Evolutionary conservation across 176 grass and related monocot genomes (phyloP).

Genomic region (Juncus inflexus): DNA sequence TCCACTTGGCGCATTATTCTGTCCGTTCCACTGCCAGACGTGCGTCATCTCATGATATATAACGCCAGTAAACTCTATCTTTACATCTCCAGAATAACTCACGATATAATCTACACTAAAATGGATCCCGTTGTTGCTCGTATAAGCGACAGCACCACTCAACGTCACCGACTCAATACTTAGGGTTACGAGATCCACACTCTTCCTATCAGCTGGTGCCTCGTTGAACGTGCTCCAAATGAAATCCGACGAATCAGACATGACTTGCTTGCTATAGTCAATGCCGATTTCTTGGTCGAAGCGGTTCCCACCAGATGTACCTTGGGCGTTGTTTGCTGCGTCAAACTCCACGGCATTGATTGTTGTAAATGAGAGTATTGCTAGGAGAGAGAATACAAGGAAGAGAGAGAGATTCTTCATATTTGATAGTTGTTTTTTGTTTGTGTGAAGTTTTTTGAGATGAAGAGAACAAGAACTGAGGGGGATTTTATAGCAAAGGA

Average conservation of each 20-base stretch:
- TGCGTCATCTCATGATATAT: conserved; percentile 64
- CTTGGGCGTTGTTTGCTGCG: conserved; percentile 45
- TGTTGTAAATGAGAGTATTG: background rate
- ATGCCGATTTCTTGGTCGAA: conserved; percentile 51
- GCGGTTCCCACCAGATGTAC: conserved; percentile 44
- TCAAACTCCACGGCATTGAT: conserved; percentile 43
- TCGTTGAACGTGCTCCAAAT: conserved; percentile 52
- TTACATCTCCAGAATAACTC: conserved; percentile 46
- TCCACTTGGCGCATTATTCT: conserved; percentile 15
- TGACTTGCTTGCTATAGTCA: conserved; percentile 53
- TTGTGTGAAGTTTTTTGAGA: too few species aligned
- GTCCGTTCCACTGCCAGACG: conserved; percentile 78
- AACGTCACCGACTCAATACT: conserved; percentile 30
- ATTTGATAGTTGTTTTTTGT: too few species aligned
- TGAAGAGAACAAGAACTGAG: too few species aligned
- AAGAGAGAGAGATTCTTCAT: too few species aligned
- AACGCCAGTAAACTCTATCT: conserved; percentile 51
- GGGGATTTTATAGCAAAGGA: too few species aligned
- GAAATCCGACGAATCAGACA: conserved; percentile 58
- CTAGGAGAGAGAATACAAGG: too few species aligned
- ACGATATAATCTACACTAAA: conserved; percentile 58
- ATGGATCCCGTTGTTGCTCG: conserved; percentile 46
- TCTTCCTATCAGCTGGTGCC: conserved; percentile 30
- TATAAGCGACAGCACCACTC: conserved; percentile 36
- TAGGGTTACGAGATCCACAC: conserved; percentile 38